Base-by-base conservation (phyloP, 1,139 yeast genomes). In the Lodderomyces metapsilosis region DNA sequence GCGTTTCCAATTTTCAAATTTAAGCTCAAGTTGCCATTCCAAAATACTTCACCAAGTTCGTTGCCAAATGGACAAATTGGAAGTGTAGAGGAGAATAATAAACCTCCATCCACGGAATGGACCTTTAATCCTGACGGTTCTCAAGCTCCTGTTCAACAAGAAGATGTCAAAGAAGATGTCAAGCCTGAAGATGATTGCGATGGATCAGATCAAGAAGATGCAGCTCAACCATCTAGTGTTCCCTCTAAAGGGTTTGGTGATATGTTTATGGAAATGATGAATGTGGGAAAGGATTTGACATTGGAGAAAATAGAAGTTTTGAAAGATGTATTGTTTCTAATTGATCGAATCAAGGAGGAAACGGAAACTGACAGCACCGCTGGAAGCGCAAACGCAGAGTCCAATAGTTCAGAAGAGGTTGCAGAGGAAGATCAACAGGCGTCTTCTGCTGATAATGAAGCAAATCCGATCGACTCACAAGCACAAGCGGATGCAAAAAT, bases 261-360 rank as follows among this genome's bases (percentile, higher is more conserved):
- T 10, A 23, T 43, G 22, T 39, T 44, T 28, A 42, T 43, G 46
- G 40, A 40, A 22, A 36, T 43, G 38, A 31, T 43, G 33, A 34
- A 25, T 22, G 36, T 42, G 10, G 42, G 47, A 15, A 44, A 42
- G 25, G 41, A 42, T 13, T 28, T 40, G 35, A 40, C 45, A 11
- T 24, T 39, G 30, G 43, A 42, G 16, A 44, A 44, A 30, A 39
- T 44, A 30, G 28, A 39, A 13, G 38, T 39, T 18, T 44, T 44
- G 39, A 40, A 32, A n/a, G 43, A 40, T 13, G 39, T 39, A 21
- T 41, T 44, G 36, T 32, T 38, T 7, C 34, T 40, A 34, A 23
- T 44, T 28, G 47, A 41, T 18, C 36, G 36, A 23, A 39, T 44
- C 15, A 38, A 42, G 15, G 36, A 33, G 18, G 20, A 28, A 16